phyloP scores from a whole-genome alignment of 306 rosid species.

The Biancaea sappan region DNA sequence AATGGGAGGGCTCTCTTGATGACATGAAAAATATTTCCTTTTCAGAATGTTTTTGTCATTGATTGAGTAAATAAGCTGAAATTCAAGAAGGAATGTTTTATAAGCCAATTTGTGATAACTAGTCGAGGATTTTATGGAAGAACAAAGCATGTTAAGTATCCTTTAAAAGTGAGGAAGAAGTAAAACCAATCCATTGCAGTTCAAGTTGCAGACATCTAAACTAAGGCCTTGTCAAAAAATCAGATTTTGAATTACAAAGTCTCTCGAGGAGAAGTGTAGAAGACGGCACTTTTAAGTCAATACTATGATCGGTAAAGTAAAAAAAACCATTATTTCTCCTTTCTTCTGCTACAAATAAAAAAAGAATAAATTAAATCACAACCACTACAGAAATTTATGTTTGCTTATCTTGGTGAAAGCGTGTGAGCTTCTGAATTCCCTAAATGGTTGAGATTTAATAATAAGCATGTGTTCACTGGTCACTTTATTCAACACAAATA shows the following conservation, averaged over 20 bases:
- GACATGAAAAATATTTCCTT: too few species aligned
- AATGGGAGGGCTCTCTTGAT: not conserved
- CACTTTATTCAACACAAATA: not conserved
- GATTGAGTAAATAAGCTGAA: not conserved
- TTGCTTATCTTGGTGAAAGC: not conserved
- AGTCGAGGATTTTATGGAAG: not conserved
- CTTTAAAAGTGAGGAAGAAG: not conserved
- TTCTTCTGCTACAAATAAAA: too few species aligned
- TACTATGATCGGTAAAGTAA: not conserved
- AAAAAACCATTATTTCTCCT: too few species aligned
- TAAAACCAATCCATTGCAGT: not conserved
- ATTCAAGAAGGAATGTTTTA: not conserved
- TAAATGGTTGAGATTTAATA: too few species aligned
- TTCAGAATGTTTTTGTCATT: not conserved
- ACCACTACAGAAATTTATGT: not conserved
- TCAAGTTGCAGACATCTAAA: not conserved
- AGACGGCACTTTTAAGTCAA: not conserved
- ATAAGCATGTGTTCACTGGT: too few species aligned
- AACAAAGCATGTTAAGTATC: not conserved
- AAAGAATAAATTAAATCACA: too few species aligned
- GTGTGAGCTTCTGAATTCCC: not conserved
- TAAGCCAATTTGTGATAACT: not conserved
- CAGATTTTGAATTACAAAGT: not conserved
- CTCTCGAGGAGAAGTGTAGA: not conserved
- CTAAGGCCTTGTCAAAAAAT: not conserved